Evolutionary conservation across 1,284 basidiomycete species (phyloP), one percentile per base, ranked within the genome.

Genomic region (Ustilago loliicola): DNA sequence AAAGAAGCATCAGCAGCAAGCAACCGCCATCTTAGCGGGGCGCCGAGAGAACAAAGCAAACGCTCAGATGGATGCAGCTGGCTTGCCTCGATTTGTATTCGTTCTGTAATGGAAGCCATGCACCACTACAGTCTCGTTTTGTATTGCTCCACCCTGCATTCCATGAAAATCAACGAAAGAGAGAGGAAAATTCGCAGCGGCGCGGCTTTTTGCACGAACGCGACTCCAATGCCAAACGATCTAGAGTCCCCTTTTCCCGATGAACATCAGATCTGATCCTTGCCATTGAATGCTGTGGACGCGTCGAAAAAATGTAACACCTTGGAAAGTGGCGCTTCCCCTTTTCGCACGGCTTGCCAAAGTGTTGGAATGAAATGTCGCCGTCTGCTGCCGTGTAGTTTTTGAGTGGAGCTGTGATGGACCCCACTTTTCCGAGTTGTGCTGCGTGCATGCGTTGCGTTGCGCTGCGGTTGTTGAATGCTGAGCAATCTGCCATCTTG

Each of bases 101-200:
- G 38, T 38, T 19, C 17, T 60, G 21, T 42, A 61, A 27, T 30
- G 7, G 19, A 19, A 27, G 10, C 15, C 36, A 61, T 61, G 59
- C 59, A 52, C 13, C 50, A 9, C 8, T 38, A 54, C 10, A n/a
- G 21, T 21, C 27, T 25, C 27, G 32, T 19, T 54, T 53, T 62
- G 52, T 62, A 61, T 47, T 62, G 60, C 60, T 62, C 60, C 60
- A 62, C 60, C 60, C 60, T 54, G 51, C 51, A 62, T 47, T 40
- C 34, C 23, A 40, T 27, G 23, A 32, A 58, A 56, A 56, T 36
- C n/a, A 34, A 34, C n/a, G n/a, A 45, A 3, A 45, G 15, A 21
- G 9, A 21, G 23, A 15, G n/a, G 45, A 15, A 48, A 27, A 23
- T 48, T 25, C 40, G 15, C n/a, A 42, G 40, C n/a, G 6, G 40